Conservation (phyloP, 306 rosid genomes). For the Prunus fruticosa region DNA sequence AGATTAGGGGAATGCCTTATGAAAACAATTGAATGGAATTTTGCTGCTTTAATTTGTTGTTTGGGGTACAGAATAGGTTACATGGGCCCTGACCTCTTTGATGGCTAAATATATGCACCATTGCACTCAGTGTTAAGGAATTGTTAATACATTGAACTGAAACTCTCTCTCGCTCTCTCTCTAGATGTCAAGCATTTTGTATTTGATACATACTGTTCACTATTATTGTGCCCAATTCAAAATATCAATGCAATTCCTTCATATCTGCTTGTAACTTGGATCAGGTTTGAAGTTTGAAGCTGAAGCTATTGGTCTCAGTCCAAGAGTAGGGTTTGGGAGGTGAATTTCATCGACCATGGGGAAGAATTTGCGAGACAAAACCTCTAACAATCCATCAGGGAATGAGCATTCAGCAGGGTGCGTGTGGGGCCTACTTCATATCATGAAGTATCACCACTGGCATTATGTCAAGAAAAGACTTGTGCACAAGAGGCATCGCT, state of each 20-base stretch:
- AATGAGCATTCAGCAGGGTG: slow-evolving; percentile 40
- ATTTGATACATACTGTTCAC: background rate
- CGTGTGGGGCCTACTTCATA: slow-evolving; percentile 51
- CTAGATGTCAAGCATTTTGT: background rate
- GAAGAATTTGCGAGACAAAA: slow-evolving; percentile 28
- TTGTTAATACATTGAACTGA: background rate
- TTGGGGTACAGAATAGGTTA: background rate
- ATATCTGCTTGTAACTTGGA: background rate
- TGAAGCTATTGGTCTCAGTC: background rate
- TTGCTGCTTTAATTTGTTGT: background rate
- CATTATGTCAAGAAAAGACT: slow-evolving; percentile 51
- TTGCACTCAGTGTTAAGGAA: background rate
- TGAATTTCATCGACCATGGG: slow-evolving; percentile 39
- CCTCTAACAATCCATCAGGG: background rate
- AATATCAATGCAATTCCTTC: background rate
- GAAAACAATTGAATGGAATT: background rate
- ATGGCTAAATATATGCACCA: background rate
- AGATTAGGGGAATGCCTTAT: background rate
- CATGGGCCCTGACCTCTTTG: background rate
- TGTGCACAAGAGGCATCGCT: slow-evolving; percentile 23
- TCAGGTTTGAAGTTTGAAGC: slow-evolving; percentile 25
- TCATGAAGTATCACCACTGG: slow-evolving; percentile 67
- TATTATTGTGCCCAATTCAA: background rate
- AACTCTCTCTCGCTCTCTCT: background rate
- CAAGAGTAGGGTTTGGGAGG: background rate